Evolutionary conservation across 108 stramenopile genomes (phyloP), one percentile per base, ranked within the genome.

Genomic region (Epithemia pelagica): DNA sequence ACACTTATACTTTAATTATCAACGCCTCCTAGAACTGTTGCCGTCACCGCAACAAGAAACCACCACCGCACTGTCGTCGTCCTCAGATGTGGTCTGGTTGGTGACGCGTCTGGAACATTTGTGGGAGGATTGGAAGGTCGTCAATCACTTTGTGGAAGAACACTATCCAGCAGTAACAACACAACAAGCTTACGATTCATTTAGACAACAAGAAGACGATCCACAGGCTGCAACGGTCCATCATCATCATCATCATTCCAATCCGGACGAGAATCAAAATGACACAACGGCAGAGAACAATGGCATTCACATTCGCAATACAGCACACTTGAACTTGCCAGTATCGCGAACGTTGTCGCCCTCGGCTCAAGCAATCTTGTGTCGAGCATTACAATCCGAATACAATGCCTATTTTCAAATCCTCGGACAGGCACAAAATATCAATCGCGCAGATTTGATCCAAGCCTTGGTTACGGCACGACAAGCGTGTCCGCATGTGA

Each of bases 51-150:
- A 67, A 58, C 1, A 63, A 32, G 1, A 62, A 54, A 32, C 29
- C 27, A 24, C 19, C 66, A 30, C 58, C 1, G 32, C 20, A 23
- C n/a, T n/a, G n/a, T n/a, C n/a, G n/a, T n/a, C n/a, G n/a, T n/a
- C n/a, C n/a, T n/a, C n/a, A n/a, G n/a, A n/a, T n/a, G n/a, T n/a
- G n/a, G 23, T 68, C 28, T 29, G 70, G n/a, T 82, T 61, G 52
- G 77, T 71, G 23, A 68, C 79, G 31, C 79, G 85, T 0, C 74
- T 80, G 64, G 82, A 80, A 32, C 23, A 63, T 55, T 28, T 86
- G 23, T 82, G 82, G 85, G 32, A 78, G 19, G 85, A 86, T 64
- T 86, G 85, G 85, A 61, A 61, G 5, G 27, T 24, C n/a, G 54
- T 81, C 28, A 82, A 86, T 67, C 37, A 46, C 5, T 15, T 10